Evolutionary conservation across 371 early-diverging fungal species (phyloP), one percentile per base, ranked within the genome.

Genomic region (Blastocladiella emersonii): DNA sequence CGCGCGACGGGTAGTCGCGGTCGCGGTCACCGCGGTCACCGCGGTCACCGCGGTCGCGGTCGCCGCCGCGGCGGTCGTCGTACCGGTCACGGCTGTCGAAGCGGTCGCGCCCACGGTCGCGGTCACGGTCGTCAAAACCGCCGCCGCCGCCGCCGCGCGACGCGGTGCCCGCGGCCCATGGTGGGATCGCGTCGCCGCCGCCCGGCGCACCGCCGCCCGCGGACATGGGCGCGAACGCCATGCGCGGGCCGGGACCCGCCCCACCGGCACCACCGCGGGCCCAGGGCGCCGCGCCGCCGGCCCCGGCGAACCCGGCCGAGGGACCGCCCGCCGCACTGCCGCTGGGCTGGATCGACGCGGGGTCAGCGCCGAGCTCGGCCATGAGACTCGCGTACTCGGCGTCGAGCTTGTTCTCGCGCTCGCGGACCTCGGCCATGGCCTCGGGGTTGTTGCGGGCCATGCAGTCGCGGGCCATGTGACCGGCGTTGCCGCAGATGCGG

Each of bases 401-500:
- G 68, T 95, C 92, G 23, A 93, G 71, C 75, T 90, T 87, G 68
- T 86, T 80, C 64, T 92, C 89, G 30, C 90, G 79, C 60, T 91
- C 84, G 57, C 77, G 76, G 1, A 85, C 83, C 62, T 81, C 78
- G 45, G 78, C 74, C 61, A 83, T 71, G 17, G 81, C 79, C 59
- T 82, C 86, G 12, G 85, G 95, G 71, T 89, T 83, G 71, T 86
- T 86, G 49, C 89, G 81, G 63, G 83, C 87, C 66, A 74, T 70
- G 71, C 91, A 91, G 74, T 91, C 92, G 59, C 89, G 84, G 21
- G 93, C 89, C 62, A 88, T 86, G 73, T 97, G 98, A 25, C 95
- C 98, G 62, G 81, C 86, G 63, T 92, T 91, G 63, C 82, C 82
- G 75, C 98, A 97, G 65, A 91, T 87, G 35, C 86, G 86, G 74